Conservation (phyloP, 257 asterid genomes). For the Jaltomata sinuosa region DNA sequence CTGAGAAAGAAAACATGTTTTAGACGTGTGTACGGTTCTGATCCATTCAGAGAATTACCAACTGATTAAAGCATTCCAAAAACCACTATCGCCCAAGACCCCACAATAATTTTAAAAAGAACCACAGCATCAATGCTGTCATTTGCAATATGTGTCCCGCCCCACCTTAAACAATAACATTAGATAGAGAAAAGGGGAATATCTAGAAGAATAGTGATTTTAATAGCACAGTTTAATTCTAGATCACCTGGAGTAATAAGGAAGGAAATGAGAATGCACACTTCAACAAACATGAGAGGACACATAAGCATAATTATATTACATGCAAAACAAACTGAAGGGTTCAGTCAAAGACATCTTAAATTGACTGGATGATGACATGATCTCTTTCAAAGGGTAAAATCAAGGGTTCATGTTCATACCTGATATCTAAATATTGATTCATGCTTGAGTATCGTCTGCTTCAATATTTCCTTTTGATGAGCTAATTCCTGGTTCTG, state of each 20-base stretch:
- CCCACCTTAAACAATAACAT: not conserved
- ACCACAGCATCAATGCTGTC: not conserved
- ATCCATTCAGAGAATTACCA: not conserved
- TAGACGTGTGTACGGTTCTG: not conserved
- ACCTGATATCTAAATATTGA: slow-evolving; percentile 68
- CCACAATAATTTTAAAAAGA: not conserved
- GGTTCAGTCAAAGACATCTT: not conserved
- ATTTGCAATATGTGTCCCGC: not conserved
- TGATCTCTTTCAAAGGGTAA: not conserved
- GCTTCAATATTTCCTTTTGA: slow-evolving; percentile 43
- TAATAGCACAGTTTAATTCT: not conserved
- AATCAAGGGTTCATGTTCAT: not conserved
- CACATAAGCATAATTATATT: not conserved
- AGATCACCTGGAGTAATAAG: not conserved
- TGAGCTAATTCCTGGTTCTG: slow-evolving; percentile 11
- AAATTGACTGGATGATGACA: not conserved
- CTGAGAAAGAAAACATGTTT: slow-evolving; percentile 23
- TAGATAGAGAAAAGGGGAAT: not conserved
- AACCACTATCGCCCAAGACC: not conserved
- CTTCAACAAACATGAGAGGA: not conserved
- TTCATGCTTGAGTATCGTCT: slow-evolving; percentile 61
- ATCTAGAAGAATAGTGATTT: not conserved
- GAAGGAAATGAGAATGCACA: not conserved
- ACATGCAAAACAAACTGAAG: not conserved
- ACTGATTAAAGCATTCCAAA: not conserved